Evolutionary conservation across 192 early-diverging fungal genomes (phyloP), one percentile per base, ranked within the genome.

Genomic region (Lunasporangiospora selenospora): DNA sequence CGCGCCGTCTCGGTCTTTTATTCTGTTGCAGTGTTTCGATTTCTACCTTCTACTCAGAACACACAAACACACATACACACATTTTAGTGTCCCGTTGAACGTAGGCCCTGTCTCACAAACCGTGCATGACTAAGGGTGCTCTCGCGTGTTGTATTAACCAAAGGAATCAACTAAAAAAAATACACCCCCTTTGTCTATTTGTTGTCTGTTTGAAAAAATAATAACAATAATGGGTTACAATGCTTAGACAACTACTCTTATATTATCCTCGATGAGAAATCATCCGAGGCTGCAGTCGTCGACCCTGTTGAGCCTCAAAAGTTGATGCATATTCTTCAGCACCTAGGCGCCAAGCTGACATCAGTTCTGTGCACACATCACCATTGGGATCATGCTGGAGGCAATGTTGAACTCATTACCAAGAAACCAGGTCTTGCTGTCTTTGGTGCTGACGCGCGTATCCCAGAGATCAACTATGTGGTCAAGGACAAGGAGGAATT

Each of bases 211-310:
- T 3, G 27, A 30, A n/a, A 0, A 7, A 10, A 13, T 52, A 7
- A 18, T 41, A 6, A 0, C 11, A 16, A 3, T 29, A 16, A 30
- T n/a, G n/a, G n/a, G n/a, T n/a, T n/a, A n/a, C n/a, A n/a, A n/a
- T n/a, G n/a, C n/a, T n/a, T 53, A 73, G 92, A 96, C 77, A 95
- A 97, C 75, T 97, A 95, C 67, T 83, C 90, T 5, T 97, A 95
- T 58, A 80, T 97, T 36, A 77, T 95, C 41, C 67, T 93, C 49
- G 92, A 93, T 51, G 85, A 90, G 34, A 80, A 83, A 44, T 78
- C 88, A 11, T 69, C 80, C 30, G 79, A 81, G 69, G 88, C 80
- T 11, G 85, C 90, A 0, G 87, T 91, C 5, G 84, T 97, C 13
- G 95, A 97, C 54, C 95, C 95, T 15, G 93, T 90, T 5, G 89